Conservation (phyloP, 1,139 yeast genomes). For the Diutina siamensis region DNA sequence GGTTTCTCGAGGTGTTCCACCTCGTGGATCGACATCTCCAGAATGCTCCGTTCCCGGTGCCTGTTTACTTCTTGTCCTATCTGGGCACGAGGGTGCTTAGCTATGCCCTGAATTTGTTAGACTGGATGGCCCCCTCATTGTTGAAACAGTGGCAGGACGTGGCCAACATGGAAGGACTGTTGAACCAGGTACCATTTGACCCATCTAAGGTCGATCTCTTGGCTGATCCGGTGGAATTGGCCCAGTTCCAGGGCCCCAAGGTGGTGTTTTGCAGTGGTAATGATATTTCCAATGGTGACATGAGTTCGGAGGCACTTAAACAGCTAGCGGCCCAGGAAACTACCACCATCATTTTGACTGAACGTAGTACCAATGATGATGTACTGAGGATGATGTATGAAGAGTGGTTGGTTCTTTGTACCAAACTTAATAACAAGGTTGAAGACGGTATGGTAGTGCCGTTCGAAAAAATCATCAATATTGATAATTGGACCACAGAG, state of each 20-base stretch:
- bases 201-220: conserved; percentile 51
- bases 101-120: conserved; percentile 81
- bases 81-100: conserved; percentile 71
- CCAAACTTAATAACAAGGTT: conserved; percentile 18
- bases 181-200: conserved; percentile 57
- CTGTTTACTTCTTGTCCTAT: conserved; percentile 64
- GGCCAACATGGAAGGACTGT: conserved; percentile 15
- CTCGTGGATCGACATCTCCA: conserved; percentile 48
- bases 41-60: conserved; percentile 29
- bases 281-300: conserved; percentile 55
- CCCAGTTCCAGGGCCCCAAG: conserved; percentile 55
- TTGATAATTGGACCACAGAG: conserved; percentile 29
- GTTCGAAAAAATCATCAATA: conserved; percentile 26
- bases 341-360: conserved; percentile 67
- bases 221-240: conserved; percentile 44
- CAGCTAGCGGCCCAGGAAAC: conserved; percentile 51
- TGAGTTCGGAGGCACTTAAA: conserved; percentile 44
- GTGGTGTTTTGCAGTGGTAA: conserved; percentile 74
- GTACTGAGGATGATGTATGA: conserved; percentile 31
- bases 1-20: conserved; percentile 71
- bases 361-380: conserved; percentile 27
- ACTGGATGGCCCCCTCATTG: conserved; percentile 85
- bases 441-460: conserved; percentile 54
- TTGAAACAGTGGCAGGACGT: conserved; percentile 69
- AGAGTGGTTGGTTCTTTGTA: conserved; percentile 41